These are phyloP conservation scores for Colletotrichum kahawae DNA, from an alignment of 2,329 filamentous ascomycete genomes.

Conservation along the genomic window DNA sequence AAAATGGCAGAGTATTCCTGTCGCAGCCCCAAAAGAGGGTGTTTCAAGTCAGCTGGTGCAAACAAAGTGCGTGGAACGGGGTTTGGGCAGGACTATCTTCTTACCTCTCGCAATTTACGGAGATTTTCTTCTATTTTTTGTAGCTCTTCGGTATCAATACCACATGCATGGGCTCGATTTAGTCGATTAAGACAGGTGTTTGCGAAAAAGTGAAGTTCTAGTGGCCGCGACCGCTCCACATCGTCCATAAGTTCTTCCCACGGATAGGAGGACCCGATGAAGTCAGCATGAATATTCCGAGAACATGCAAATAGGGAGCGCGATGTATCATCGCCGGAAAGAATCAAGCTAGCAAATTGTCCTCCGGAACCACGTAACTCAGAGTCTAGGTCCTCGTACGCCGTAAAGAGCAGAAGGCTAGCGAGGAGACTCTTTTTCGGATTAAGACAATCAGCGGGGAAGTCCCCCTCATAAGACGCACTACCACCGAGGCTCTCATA, in stretches of 20 bases:
- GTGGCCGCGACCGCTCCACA: neutral
- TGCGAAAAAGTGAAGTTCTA: neutral
- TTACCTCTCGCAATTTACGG: neutral
- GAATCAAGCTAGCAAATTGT: neutral
- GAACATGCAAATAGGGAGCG: neutral
- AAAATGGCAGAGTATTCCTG: neutral
- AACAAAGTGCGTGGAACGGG: neutral
- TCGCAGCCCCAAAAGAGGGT: neutral
- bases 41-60: neutral
- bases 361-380: neutral
- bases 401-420: neutral
- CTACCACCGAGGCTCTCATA: neutral
- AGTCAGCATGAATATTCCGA: neutral
- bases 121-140: neutral
- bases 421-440: neutral
- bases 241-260: neutral
- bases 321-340: neutral
- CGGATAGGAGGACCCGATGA: neutral
- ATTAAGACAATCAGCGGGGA: neutral
- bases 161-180: neutral
- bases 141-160: neutral
- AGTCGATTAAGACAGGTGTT: neutral
- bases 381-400: neutral
- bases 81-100: neutral
- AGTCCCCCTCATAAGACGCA: neutral